phyloP scores from a whole-genome alignment of 805 yeast species.

The Saturnispora diversa region DNA sequence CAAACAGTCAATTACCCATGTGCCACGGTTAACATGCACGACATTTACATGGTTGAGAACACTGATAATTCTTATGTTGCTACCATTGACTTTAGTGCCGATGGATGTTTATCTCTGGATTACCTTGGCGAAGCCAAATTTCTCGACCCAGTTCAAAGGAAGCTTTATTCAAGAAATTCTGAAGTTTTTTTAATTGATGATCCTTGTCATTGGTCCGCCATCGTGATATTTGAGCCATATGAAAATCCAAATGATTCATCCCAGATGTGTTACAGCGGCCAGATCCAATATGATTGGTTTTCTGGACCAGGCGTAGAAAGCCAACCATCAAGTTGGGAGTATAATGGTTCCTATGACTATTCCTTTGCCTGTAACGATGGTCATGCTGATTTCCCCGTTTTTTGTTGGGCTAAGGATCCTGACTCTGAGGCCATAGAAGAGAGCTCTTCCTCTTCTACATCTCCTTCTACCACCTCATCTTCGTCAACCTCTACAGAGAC shows the following conservation, averaged over 20 bases:
- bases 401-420: conserved; percentile 18
- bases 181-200: conserved; percentile 15
- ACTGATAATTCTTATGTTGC: conserved; percentile 3
- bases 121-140: conserved; percentile 15
- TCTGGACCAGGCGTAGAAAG: conserved; percentile 14
- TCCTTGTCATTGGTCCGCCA: conserved; percentile 22
- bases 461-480: conserved; percentile 1
- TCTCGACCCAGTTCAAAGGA: not conserved
- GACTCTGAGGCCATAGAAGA: not conserved
- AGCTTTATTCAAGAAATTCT: conserved; percentile 14
- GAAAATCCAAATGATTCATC: conserved; percentile 13
- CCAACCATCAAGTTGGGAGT: conserved; percentile 6
- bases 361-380: conserved; percentile 19
- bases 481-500: not conserved
- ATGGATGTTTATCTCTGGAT: conserved; percentile 1
- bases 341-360: conserved; percentile 15
- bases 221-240: conserved; percentile 17
- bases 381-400: conserved; percentile 21
- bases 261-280: conserved; percentile 20
- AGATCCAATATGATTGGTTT: conserved; percentile 25
- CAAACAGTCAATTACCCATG: conserved; percentile 10
- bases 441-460: conserved; percentile 1
- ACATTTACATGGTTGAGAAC: conserved; percentile 2
- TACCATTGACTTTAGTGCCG: conserved; percentile 10
- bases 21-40: conserved; percentile 8